A percentile compares a stretch with the other conserved stretches of the same genome.
Evolutionary conservation across 2,329 filamentous ascomycete genomes (phyloP).

Genomic region (Curvularia verruculosa): DNA sequence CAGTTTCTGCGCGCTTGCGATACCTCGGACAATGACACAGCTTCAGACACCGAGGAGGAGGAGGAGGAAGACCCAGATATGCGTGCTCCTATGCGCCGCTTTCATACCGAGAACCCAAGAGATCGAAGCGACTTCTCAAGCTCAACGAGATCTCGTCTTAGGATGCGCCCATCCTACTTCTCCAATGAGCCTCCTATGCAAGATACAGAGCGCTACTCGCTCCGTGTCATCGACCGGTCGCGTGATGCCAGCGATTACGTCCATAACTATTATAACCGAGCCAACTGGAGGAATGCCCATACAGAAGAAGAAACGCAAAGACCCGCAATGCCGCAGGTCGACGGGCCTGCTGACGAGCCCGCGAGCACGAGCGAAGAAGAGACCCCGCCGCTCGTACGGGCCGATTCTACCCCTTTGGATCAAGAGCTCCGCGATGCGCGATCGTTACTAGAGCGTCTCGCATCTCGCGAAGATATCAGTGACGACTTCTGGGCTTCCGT

Average conservation of each 20-base stretch:
- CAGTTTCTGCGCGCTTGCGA: constrained; percentile 60
- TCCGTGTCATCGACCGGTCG: constrained; percentile 35
- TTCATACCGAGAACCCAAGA: constrained; percentile 33
- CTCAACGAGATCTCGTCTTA: constrained; percentile 13
- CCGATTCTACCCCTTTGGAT: constrained; percentile 30
- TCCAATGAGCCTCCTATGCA: constrained; percentile 37
- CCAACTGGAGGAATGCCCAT: constrained; percentile 11
- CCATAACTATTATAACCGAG: constrained; percentile 33
- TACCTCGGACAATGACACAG: constrained; percentile 50
- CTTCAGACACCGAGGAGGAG: constrained; percentile 60
- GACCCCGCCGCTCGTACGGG: constrained; percentile 11
- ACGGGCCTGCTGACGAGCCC: constrained; percentile 28
- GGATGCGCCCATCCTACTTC: constrained; percentile 29
- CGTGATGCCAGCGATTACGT: constrained; percentile 39
- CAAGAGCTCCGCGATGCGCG: constrained; percentile 69
- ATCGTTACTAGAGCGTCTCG: constrained; percentile 72
- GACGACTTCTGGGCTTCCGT: constrained; percentile 76
- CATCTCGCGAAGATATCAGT: constrained; percentile 74
- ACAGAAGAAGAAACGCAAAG: constrained; percentile 10
- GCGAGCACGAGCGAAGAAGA: constrained; percentile 29
- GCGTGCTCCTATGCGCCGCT: constrained; percentile 15
- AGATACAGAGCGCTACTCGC: constrained; percentile 36
- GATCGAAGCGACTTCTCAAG: constrained; percentile 14
- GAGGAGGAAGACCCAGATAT: constrained; percentile 54
- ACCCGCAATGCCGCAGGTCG: constrained; percentile 21